A percentile compares a stretch with the other conserved stretches of the same genome.
phyloP scores from a whole-genome alignment of 1,284 basidiomycete species.

The Ganoderma lucidum region DNA sequence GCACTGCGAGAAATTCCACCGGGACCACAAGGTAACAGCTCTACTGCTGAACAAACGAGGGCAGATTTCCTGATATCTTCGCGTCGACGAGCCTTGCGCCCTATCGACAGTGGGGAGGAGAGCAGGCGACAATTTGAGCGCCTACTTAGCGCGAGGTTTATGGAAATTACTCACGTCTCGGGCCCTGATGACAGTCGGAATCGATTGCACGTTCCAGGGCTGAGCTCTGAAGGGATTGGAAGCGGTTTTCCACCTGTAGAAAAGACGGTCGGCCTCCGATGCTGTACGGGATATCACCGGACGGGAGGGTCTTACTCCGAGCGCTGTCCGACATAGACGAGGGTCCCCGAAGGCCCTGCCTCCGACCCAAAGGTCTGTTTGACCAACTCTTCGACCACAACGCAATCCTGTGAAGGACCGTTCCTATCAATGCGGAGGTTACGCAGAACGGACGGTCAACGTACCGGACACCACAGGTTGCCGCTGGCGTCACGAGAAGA shows the following conservation, averaged over 20 bases:
- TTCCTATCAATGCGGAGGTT: constrained; percentile 33
- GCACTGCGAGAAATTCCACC: constrained; percentile 15
- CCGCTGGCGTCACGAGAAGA: constrained; percentile 61
- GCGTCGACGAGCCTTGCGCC: constrained; percentile 65
- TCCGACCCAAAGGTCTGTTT: constrained; percentile 60
- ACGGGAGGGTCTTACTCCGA: constrained; percentile 59
- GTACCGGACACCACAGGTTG: constrained; percentile 72
- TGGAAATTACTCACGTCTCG: constrained; percentile 60
- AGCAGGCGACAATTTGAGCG: constrained; percentile 19
- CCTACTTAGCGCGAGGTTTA: constrained; percentile 10
- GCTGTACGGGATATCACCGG: constrained; percentile 12
- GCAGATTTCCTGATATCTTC: constrained; percentile 30
- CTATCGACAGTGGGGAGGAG: constrained; percentile 36
- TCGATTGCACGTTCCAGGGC: constrained; percentile 68
- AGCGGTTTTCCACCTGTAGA: constrained; percentile 69
- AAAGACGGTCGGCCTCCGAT: constrained; percentile 10
- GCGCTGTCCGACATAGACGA: constrained; percentile 79
- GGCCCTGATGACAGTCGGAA: constrained; percentile 82
- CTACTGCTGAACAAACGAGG: constrained; percentile 30
- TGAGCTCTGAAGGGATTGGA: constrained; percentile 69
- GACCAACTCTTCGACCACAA: constrained; percentile 68
- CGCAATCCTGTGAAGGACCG: constrained; percentile 68
- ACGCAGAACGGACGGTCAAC: constrained; percentile 35
- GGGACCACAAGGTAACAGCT: constrained; percentile 6
- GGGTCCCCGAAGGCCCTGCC: constrained; percentile 64